Conservation (phyloP, 345 rosid species). For the Aquilaria yunnanensis region DNA sequence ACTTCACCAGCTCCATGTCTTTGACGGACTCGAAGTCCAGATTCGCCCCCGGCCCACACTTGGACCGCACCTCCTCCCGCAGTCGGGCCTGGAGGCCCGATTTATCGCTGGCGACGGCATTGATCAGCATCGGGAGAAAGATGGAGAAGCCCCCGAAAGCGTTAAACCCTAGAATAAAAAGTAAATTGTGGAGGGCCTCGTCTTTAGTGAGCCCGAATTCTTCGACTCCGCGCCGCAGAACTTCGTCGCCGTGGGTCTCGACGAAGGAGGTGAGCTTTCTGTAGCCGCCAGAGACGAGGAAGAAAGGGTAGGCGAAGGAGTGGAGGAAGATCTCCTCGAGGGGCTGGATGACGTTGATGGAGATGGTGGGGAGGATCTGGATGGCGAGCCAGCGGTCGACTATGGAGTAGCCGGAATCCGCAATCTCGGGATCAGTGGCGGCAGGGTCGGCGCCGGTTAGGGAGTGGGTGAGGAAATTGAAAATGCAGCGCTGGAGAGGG, state of each 20-base stretch:
- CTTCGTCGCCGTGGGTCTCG: slow-evolving; percentile 41
- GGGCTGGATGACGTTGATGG: slow-evolving; percentile 44
- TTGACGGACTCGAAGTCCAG: slow-evolving; percentile 52
- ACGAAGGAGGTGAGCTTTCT: slow-evolving; percentile 44
- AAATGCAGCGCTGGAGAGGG: slow-evolving; percentile 50
- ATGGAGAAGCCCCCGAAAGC: slow-evolving; percentile 83
- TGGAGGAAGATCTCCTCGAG: slow-evolving; percentile 73
- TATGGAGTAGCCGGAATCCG: slow-evolving; percentile 41
- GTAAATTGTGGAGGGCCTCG: slow-evolving; percentile 58
- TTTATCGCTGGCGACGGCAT: slow-evolving; percentile 31
- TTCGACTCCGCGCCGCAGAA: slow-evolving; percentile 32
- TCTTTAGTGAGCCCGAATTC: slow-evolving; percentile 60
- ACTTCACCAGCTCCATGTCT: slow-evolving; percentile 63
- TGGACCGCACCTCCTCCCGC: slow-evolving; percentile 44
- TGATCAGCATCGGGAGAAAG: slow-evolving; percentile 43
- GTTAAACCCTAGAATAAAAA: slow-evolving; percentile 71
- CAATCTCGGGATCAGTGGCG: slow-evolving; percentile 27
- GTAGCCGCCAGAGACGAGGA: slow-evolving; percentile 57
- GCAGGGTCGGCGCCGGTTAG: slow-evolving; percentile 62
- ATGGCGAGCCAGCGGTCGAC: slow-evolving; percentile 60
- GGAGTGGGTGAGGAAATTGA: slow-evolving; percentile 53
- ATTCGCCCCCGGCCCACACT: slow-evolving; percentile 29
- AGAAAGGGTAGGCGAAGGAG: slow-evolving; percentile 63
- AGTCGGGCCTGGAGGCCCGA: slow-evolving; percentile 52
- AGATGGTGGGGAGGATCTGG: slow-evolving; percentile 53